These are phyloP conservation scores for Chimonanthus salicifolius DNA, from an alignment of 164 flowering plant species.

Conservation along the genomic window DNA sequence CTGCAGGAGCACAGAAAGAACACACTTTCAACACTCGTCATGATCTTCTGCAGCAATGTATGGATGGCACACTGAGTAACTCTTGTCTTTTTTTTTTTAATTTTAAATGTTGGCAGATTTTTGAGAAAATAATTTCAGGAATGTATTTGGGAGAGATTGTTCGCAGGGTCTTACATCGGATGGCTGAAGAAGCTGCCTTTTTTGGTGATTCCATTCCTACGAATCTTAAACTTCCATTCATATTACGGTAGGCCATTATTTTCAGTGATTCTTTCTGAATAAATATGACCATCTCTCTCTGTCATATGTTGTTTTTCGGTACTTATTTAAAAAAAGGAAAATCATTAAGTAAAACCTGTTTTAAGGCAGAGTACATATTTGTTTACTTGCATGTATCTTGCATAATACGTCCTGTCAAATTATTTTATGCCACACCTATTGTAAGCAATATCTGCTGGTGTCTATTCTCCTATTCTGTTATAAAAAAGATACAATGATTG, in stretches of 20 bases:
- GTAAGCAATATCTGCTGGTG: no score
- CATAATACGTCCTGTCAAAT: background rate
- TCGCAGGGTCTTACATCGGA: constrained; percentile 56
- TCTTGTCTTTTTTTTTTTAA: no score
- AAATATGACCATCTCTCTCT: background rate
- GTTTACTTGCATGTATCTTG: background rate
- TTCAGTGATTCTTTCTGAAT: background rate
- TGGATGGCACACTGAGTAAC: background rate
- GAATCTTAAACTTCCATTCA: constrained; percentile 58
- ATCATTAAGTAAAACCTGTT: background rate
- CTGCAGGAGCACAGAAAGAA: no score
- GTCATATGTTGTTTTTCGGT: background rate
- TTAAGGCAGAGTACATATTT: no score
- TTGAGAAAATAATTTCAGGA: constrained; percentile 89
- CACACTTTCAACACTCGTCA: background rate
- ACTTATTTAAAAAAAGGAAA: no score
- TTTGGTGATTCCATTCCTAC: constrained; percentile 87
- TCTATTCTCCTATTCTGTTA: no score
- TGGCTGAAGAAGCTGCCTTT: constrained; percentile 91
- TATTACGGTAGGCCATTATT: constrained; percentile 45
- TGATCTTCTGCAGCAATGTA: background rate
- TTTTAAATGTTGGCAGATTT: constrained; percentile 47
- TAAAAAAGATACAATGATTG: no score
- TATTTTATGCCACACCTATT: background rate
- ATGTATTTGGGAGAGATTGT: constrained; percentile 95